These are phyloP conservation scores for Bipolaris cookei DNA, from an alignment of 2,329 filamentous ascomycete species.

Conservation along the genomic window DNA sequence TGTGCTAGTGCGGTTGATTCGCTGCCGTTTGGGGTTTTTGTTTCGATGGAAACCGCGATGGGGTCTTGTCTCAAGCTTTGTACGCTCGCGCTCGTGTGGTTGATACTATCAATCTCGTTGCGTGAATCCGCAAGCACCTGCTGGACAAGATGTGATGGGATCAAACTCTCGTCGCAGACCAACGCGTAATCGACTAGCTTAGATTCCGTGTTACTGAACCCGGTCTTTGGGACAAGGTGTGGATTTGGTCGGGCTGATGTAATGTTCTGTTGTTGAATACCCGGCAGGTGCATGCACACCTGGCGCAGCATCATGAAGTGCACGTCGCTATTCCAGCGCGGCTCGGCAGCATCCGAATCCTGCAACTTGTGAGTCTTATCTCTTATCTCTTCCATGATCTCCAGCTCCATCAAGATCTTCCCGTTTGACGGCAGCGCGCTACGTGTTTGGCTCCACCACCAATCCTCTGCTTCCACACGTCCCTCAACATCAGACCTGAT, in stretches of 20 bases:
- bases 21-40: constrained; percentile 10
- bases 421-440: no score
- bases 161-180: constrained; percentile 1
- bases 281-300: constrained; percentile 9
- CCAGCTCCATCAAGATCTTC: constrained; percentile 8
- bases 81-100: neutral
- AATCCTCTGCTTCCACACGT: no score
- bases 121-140: constrained; percentile 10
- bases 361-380: constrained; percentile 5
- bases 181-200: constrained; percentile 14
- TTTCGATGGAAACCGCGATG: neutral
- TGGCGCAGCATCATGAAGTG: constrained; percentile 8
- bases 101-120: constrained; percentile 8
- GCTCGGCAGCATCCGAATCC: no score
- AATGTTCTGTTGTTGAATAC: constrained; percentile 11
- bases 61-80: constrained; percentile 1
- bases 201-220: constrained; percentile 9
- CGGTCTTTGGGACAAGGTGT: constrained; percentile 13
- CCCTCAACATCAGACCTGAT: no score
- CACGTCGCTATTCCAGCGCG: constrained; percentile 9
- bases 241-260: constrained; percentile 10
- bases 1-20: constrained; percentile 13
- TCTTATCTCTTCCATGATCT: constrained; percentile 8
- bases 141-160: constrained; percentile 5
- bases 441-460: no score